Base-by-base conservation (phyloP, 1,284 basidiomycete species). In the Microbotryum intermedium region DNA sequence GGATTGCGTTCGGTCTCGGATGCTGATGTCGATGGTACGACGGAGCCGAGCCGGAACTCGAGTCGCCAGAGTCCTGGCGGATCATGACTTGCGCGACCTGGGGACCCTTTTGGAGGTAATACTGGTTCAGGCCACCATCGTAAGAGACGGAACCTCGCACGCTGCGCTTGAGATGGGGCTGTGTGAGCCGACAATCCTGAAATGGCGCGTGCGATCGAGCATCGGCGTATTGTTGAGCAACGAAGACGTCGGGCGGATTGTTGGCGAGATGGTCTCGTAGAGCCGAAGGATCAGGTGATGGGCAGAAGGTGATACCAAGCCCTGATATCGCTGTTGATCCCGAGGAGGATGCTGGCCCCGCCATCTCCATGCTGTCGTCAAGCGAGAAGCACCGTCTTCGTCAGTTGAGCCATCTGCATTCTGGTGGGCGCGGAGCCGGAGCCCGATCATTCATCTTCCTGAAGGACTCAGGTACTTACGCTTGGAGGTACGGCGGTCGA, bases 221-320 rank as follows among this genome's bases (percentile, higher is more conserved):
- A 48, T 44, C 20, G 52, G 55, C 29, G 2, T 52, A 57, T 39
- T 51, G 49, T 4, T 53, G 57, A 43, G 56, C 54, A 8, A 45
- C 50, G 7, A 39, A 30, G 4, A 18, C 43, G 18, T 28, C 29
- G 6, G 20, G 47, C 6, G 11, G 52, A n/a, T 23, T 21, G 49
- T 39, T 39, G 18, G 28, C 21, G 9, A 23, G 34, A 3, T 52
- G 34, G 44, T 53, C 44, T 23, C 23, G 28, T 11, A 50, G 43
- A 20, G 48, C 30, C 6, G 30, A 21, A 26, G 30, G 42, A 11
- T 21, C 26, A 21, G 51, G 26, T 5, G 51, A 28, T 44, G 39
- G 42, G 29, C 58, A 57, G 50, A 67, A 64, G 21, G 62, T 59
- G 58, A 67, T 67, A 9, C 65, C 65, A 6, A 67, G 51, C 13